phyloP scores from a whole-genome alignment of 169 alveolate species.

The Cryptosporidium meleagridis region DNA sequence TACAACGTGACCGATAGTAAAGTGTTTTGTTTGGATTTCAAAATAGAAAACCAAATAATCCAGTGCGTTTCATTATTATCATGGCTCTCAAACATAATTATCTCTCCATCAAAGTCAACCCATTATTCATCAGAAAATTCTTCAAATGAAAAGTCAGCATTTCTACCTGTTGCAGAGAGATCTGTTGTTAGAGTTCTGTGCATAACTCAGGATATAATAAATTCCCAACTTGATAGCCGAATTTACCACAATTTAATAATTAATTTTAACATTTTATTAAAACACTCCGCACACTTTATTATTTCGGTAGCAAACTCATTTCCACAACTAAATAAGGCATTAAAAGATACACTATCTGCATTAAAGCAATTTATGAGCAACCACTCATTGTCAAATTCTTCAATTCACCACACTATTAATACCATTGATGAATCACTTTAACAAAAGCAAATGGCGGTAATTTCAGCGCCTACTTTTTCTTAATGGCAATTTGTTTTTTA shows the following conservation, averaged over 20 bases:
- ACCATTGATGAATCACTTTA: neutral
- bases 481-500: neutral
- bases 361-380: constrained; percentile 21
- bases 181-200: constrained; percentile 53
- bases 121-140: neutral
- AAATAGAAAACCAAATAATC: constrained; percentile 61
- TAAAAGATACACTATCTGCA: constrained; percentile 30
- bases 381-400: neutral
- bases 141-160: constrained; percentile 15
- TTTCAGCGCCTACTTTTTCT: neutral
- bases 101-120: neutral
- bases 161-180: constrained; percentile 62
- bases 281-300: constrained; percentile 5
- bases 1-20: constrained; percentile 8
- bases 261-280: constrained; percentile 28
- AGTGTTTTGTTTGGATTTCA: neutral
- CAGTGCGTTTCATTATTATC: constrained; percentile 45
- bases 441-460: neutral
- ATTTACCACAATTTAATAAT: neutral
- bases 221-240: neutral
- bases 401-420: neutral
- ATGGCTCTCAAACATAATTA: constrained; percentile 45
- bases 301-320: constrained; percentile 43
- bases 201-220: constrained; percentile 64
- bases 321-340: constrained; percentile 37